Evolutionary conservation across 2,329 filamentous ascomycete genomes (phyloP).

Genomic region (Paraphaeosphaeria minitans): DNA sequence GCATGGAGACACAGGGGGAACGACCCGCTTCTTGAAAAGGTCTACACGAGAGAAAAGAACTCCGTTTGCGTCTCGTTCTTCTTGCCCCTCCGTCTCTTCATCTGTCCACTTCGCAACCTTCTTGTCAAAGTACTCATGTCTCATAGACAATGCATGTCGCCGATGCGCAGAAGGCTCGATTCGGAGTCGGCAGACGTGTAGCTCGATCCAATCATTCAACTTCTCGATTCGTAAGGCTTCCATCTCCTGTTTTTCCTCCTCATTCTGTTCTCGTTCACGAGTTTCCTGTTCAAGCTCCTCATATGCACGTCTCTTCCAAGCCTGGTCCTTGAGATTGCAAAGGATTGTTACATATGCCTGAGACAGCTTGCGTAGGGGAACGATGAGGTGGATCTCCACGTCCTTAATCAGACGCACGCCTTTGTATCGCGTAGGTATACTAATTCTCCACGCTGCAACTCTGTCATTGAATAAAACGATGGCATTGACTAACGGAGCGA

Average conservation of each 20-base stretch:
- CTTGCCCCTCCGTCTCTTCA: conserved; percentile 16
- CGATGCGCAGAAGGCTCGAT: conserved; percentile 28
- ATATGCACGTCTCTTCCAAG: conserved; percentile 13
- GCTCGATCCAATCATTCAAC: conserved; percentile 34
- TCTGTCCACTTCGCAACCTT: conserved; percentile 1
- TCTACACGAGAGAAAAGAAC: conserved; percentile 45
- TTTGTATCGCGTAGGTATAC: conserved; percentile 17
- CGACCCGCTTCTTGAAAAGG: conserved; percentile 43
- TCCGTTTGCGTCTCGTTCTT: conserved; percentile 48
- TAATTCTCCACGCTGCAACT: conserved; percentile 30
- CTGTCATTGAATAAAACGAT: conserved; percentile 34
- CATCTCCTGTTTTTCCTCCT: conserved; percentile 4
- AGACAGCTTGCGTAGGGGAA: conserved; percentile 27
- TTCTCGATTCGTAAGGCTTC: conserved; percentile 9
- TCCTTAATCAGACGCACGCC: conserved; percentile 31
- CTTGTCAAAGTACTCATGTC: conserved; percentile 15
- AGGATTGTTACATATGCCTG: conserved; percentile 12
- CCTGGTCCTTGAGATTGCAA: conserved; percentile 13
- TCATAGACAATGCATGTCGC: conserved; percentile 12
- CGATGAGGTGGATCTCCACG: conserved; percentile 30
- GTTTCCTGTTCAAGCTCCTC: conserved; percentile 9
- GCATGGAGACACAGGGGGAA: conserved; percentile 21
- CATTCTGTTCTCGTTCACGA: conserved; percentile 4
- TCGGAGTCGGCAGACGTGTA: conserved; percentile 33
- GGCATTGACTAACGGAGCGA: conserved; percentile 20